phyloP scores from a whole-genome alignment of 257 asterid species.

The Solanum okadae region DNA sequence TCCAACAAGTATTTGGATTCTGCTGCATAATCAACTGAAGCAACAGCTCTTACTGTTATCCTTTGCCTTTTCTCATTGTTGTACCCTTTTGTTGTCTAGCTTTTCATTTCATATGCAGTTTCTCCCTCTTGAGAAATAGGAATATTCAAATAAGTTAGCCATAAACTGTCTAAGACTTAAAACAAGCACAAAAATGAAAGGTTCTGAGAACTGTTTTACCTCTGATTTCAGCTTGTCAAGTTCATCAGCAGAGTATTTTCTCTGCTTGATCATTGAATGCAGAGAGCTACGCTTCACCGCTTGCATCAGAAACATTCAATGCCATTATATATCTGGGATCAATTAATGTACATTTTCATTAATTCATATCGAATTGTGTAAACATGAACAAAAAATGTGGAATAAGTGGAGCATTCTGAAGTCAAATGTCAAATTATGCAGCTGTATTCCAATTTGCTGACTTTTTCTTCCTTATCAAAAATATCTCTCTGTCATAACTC shows the following conservation, averaged over 20 bases:
- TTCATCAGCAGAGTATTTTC: constrained; percentile 70
- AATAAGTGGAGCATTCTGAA: no score
- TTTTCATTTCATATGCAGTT: constrained; percentile 15
- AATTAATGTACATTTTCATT: no score
- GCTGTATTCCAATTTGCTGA: neutral
- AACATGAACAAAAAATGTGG: no score
- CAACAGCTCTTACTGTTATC: constrained; percentile 60
- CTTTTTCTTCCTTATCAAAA: neutral
- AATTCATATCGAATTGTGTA: no score
- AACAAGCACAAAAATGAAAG: neutral
- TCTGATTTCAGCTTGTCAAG: constrained; percentile 58
- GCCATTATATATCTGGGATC: constrained; percentile 55
- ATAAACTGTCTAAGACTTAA: neutral
- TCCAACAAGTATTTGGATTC: constrained; percentile 62
- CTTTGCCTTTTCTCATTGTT: constrained; percentile 81
- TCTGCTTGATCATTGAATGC: constrained; percentile 77
- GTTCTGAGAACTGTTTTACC: constrained; percentile 13
- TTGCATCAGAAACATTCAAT: constrained; percentile 68
- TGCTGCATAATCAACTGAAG: constrained; percentile 65
- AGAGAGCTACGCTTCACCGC: constrained; percentile 75
- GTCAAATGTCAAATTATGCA: neutral
- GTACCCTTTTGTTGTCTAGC: constrained; percentile 49
- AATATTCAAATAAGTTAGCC: neutral
- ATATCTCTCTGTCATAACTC: neutral
- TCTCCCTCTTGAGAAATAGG: constrained; percentile 39